These are phyloP conservation scores for Martiniozyma abietophila DNA, from an alignment of 805 yeast species.

Conservation along the genomic window DNA sequence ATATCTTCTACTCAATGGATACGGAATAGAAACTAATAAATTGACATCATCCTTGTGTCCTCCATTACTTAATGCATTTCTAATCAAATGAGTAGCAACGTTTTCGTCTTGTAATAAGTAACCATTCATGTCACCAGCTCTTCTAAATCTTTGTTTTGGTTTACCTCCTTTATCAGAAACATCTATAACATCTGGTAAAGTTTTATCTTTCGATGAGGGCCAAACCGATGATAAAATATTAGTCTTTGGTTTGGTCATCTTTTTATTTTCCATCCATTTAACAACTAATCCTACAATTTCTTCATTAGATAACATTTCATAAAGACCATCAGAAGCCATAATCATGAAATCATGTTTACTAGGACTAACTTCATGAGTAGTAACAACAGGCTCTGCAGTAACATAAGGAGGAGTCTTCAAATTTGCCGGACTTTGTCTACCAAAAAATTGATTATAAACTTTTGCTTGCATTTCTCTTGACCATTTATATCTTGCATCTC, in stretches of 20 bases:
- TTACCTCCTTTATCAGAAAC: constrained; percentile 49
- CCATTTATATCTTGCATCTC: constrained; percentile 91
- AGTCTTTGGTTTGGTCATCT: constrained; percentile 44
- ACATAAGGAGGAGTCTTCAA: constrained; percentile 92
- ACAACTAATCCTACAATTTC: constrained; percentile 89
- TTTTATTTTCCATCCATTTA: constrained; percentile 79
- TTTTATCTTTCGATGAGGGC: constrained; percentile 26
- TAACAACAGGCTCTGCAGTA: constrained; percentile 90
- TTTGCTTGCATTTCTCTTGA: constrained; percentile 62
- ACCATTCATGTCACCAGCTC: constrained; percentile 27
- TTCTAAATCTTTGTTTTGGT: constrained; percentile 69
- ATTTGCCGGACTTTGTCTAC: constrained; percentile 64
- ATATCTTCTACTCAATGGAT: constrained; percentile 83
- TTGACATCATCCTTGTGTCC: constrained; percentile 84
- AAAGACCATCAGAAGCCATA: constrained; percentile 89
- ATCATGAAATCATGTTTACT: constrained; percentile 76
- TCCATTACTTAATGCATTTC: constrained; percentile 84
- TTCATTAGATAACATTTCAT: constrained; percentile 84
- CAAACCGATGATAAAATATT: constrained; percentile 34
- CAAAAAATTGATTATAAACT: constrained; percentile 69
- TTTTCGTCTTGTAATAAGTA: constrained; percentile 73
- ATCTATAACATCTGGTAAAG: constrained; percentile 56
- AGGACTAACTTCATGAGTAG: constrained; percentile 68
- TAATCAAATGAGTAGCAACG: constrained; percentile 84
- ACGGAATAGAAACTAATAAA: constrained; percentile 82